Percentiles rank a stretch among this genome's conserved stretches.
These are phyloP conservation scores for Scheffersomyces stipitis DNA, from an alignment of 805 yeast species.

Conservation along the genomic window DNA sequence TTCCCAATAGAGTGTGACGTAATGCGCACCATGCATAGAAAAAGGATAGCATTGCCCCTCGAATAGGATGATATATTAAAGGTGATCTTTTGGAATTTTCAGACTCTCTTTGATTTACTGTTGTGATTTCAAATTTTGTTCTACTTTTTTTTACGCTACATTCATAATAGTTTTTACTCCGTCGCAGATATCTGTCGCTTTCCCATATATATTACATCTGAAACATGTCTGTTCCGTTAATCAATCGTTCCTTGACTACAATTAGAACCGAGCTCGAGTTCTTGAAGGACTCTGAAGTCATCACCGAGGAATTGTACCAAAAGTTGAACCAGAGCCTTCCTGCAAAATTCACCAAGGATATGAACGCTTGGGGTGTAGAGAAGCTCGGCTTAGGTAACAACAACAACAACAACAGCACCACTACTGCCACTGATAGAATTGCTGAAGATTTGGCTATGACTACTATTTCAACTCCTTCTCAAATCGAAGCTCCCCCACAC, in stretches of 20 bases:
- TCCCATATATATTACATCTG: no score
- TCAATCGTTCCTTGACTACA: conserved; percentile 77
- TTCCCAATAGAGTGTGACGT: no score
- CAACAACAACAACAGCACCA: conserved; percentile 1
- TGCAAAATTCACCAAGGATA: conserved; percentile 50
- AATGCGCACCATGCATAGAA: no score
- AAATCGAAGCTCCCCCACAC: conserved; percentile 20
- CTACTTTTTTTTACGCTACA: no score
- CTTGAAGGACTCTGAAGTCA: conserved; percentile 69
- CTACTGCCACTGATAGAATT: conserved; percentile 13
- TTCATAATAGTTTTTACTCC: no score
- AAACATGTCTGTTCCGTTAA: conserved; percentile 55
- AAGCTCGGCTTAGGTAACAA: conserved; percentile 14
- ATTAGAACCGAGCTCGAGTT: conserved; percentile 80
- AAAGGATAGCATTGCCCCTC: no score
- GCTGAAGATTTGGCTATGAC: conserved; percentile 11
- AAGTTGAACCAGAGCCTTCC: conserved; percentile 58
- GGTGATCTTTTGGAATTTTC: no score
- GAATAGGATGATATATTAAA: no score
- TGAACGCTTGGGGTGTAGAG: conserved; percentile 47
- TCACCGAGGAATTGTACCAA: conserved; percentile 54
- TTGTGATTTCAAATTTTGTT: no score
- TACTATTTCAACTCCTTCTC: conserved; percentile 12
- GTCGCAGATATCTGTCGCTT: no score
- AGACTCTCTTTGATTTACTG: no score